These are phyloP conservation scores for Jackrogersella multiformis DNA, from an alignment of 495 filamentous ascomycete species.

Conservation along the genomic window DNA sequence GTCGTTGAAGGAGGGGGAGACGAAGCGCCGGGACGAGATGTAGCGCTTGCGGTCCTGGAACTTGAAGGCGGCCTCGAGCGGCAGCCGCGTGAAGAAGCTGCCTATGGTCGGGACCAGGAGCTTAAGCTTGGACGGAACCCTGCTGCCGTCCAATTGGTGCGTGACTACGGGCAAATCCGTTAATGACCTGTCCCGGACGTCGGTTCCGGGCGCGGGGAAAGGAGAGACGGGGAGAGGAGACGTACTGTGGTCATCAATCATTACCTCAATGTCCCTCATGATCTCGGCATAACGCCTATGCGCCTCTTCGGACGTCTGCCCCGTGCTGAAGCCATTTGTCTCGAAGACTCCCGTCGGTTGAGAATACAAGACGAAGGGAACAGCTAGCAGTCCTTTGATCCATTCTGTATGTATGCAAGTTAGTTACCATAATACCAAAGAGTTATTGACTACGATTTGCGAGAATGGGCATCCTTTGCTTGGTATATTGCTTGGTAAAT, in stretches of 20 bases:
- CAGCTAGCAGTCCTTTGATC: conserved; percentile 86
- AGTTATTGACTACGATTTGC: conserved; percentile 4
- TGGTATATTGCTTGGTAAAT: no score
- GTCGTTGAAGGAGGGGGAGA: conserved; percentile 97
- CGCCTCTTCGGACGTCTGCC: conserved; percentile 69
- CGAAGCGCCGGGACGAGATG: conserved; percentile 92
- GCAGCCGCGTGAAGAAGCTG: conserved; percentile 87
- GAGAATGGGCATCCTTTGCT: conserved; percentile 1
- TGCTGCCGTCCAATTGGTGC: conserved; percentile 69
- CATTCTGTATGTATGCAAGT: conserved; percentile 57
- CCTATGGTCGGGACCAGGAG: conserved; percentile 90
- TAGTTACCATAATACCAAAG: conserved; percentile 18
- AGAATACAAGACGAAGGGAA: conserved; percentile 96
- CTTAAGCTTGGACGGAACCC: conserved; percentile 85
- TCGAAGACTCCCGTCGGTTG: conserved; percentile 88
- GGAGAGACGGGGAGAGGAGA: conserved; percentile 10
- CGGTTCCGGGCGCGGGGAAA: conserved; percentile 19
- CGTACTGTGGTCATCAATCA: conserved; percentile 92
- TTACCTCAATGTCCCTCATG: conserved; percentile 88
- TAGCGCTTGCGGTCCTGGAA: conserved; percentile 85
- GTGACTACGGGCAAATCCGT: conserved; percentile 62
- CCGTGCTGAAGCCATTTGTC: conserved; percentile 64
- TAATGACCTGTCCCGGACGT: conserved; percentile 2
- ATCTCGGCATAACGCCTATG: conserved; percentile 94
- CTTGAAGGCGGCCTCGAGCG: conserved; percentile 86